Conservation (phyloP, 192 early-diverging fungal genomes). For the Geranomyces variabilis region DNA sequence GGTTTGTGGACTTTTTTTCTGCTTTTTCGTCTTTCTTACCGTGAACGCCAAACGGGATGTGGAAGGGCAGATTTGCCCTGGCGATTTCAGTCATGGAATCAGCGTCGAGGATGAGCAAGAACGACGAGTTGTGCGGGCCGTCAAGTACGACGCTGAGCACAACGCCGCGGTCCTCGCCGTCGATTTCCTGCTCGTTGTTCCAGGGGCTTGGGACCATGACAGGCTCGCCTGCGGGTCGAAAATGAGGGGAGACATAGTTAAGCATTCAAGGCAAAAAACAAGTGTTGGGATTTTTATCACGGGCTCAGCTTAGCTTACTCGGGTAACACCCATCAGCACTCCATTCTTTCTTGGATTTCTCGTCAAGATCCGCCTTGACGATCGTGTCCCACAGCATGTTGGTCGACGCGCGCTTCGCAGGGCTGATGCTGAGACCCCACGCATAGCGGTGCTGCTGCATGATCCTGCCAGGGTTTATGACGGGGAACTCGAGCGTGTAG, state of each 20-base stretch:
- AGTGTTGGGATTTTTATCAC: background rate
- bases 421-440: slow-evolving; percentile 36
- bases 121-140: slow-evolving; percentile 17
- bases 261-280: background rate
- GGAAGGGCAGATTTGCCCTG: slow-evolving; percentile 13
- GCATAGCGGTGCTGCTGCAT: slow-evolving; percentile 25
- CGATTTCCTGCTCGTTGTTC: background rate
- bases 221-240: slow-evolving; percentile 20
- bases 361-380: slow-evolving; percentile 32
- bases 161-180: slow-evolving; percentile 36
- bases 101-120: slow-evolving; percentile 32
- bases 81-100: slow-evolving; percentile 23
- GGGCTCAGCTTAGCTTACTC: slow-evolving; percentile 10
- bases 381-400: slow-evolving; percentile 37
- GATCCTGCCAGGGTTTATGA: slow-evolving; percentile 21
- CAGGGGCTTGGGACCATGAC: slow-evolving; percentile 33
- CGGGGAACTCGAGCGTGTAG: slow-evolving; percentile 29
- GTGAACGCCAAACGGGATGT: slow-evolving; percentile 36
- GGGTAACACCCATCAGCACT: slow-evolving; percentile 27
- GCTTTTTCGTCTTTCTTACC: slow-evolving; percentile 16
- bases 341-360: slow-evolving; percentile 32
- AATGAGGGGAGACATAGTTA: background rate
- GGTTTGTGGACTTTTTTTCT: too few relatives aligned
- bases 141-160: slow-evolving; percentile 35
- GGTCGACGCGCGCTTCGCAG: slow-evolving; percentile 21